Base-by-base conservation (phyloP, 306 rosid species). In the Lupinus albus region DNA sequence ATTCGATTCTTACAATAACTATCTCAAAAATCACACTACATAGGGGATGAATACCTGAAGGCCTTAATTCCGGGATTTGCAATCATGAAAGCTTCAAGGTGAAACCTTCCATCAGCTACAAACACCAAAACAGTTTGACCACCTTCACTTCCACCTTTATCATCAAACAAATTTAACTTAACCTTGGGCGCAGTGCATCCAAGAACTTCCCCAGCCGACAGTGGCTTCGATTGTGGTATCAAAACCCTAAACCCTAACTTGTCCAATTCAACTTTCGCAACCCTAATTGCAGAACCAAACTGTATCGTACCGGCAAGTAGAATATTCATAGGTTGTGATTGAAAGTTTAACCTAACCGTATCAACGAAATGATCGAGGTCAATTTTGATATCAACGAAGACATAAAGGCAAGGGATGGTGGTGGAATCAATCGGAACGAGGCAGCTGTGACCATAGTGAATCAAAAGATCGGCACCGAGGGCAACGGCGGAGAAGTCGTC, bases 161-260 rank as follows among this genome's bases (percentile, higher is more conserved):
- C 84, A 14, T 57, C 80, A 30, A 76, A 62, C 11, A 38, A 63
- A n/a, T 67, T 52, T 30, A 45, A 10, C 11, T 78, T 46, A 8
- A 92, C 80, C 67, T 71, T 89, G 3, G 98, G 98, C 0, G 98
- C 96, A 0, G 98, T 92, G 75, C 98, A 92, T 9, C 98, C 96
- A 9, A 92, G 84, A 67, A 89, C 91, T 76, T 92, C 96, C 1
- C 98, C 96, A 1, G 96, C 93, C 0, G 95, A 92, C 5, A 92
- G 75, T 8, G 96, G 98, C 81, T 82, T 89, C 16, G 96, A 84
- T 41, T 89, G 98, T 5, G 98, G 98, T 21, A 89, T 76, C 70
- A 84, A 78, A 35, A 92, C 91, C 74, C 75, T 80, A 78, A 87
- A 87, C 64, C 96, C 96, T 33, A 53, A 52, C 66, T 71, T 74